These are phyloP conservation scores for Kregervanrija delftensis DNA, from an alignment of 805 yeast genomes.

Conservation along the genomic window DNA sequence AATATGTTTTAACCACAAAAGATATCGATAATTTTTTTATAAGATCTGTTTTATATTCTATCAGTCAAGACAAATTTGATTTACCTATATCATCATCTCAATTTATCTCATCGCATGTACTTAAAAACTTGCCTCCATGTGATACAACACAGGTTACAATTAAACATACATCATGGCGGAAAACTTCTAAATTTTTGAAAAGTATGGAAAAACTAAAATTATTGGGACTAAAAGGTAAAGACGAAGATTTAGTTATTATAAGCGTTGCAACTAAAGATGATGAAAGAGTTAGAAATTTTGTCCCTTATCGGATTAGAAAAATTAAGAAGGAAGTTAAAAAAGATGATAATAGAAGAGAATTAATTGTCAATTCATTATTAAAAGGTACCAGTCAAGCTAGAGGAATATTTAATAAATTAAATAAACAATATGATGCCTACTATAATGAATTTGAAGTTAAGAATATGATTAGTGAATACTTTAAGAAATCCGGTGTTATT, in stretches of 20 bases:
- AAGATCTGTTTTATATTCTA: conserved; percentile 63
- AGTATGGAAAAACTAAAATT: conserved; percentile 75
- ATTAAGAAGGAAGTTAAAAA: conserved; percentile 6
- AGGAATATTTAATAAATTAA: conserved; percentile 38
- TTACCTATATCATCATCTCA: conserved; percentile 68
- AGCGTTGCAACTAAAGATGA: conserved; percentile 41
- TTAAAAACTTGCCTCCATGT: conserved; percentile 67
- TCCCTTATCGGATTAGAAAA: conserved; percentile 46
- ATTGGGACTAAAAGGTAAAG: conserved; percentile 73
- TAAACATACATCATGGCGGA: conserved; percentile 85
- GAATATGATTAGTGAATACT: conserved; percentile 46
- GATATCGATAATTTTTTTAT: conserved; percentile 73
- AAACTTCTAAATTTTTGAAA: conserved; percentile 76
- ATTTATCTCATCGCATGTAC: conserved; percentile 64
- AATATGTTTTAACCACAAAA: conserved; percentile 40
- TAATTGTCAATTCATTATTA: conserved; percentile 36
- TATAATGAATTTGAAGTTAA: conserved; percentile 54
- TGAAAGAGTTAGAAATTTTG: conserved; percentile 49
- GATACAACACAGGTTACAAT: conserved; percentile 47
- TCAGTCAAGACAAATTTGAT: conserved; percentile 48
- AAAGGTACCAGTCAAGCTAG: conserved; percentile 50
- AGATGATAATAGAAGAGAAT: neutral
- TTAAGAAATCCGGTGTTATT: conserved; percentile 45
- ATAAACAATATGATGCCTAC: conserved; percentile 29
- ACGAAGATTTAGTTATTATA: conserved; percentile 64